Evolutionary conservation across 495 filamentous ascomycete genomes (phyloP).

Genomic region (Physcia stellaris): DNA sequence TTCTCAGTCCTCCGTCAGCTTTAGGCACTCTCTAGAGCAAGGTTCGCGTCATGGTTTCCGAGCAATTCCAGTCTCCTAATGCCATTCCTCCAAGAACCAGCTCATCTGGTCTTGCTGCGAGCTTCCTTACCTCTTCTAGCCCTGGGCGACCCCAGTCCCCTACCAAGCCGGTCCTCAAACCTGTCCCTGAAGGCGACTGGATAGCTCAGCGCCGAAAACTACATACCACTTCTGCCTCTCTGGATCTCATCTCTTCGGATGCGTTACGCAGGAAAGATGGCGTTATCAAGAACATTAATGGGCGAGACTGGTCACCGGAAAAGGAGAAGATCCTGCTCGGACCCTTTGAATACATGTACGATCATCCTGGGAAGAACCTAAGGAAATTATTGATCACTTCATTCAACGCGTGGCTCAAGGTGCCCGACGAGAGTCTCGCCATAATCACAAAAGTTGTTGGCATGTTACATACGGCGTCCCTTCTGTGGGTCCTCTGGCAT

Average conservation of each 20-base stretch:
- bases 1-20: no score
- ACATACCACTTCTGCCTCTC: slow-evolving; percentile 1
- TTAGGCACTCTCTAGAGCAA: no score
- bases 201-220: slow-evolving; percentile 17
- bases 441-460: slow-evolving; percentile 79
- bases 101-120: slow-evolving; percentile 38
- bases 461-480: slow-evolving; percentile 88
- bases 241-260: background rate
- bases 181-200: slow-evolving; percentile 46
- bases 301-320: slow-evolving; percentile 48
- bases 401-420: slow-evolving; percentile 82
- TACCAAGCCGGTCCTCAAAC: slow-evolving; percentile 36
- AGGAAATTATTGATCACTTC: slow-evolving; percentile 72
- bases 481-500: slow-evolving; percentile 40
- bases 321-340: slow-evolving; percentile 72
- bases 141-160: slow-evolving; percentile 16
- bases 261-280: slow-evolving; percentile 11
- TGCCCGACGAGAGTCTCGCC: slow-evolving; percentile 60
- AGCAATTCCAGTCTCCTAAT: slow-evolving; percentile 38
- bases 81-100: slow-evolving; percentile 62
- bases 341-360: slow-evolving; percentile 77
- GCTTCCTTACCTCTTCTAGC: slow-evolving; percentile 5
- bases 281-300: slow-evolving; percentile 26
- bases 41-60: background rate
- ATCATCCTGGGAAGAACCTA: slow-evolving; percentile 85